Conservation (phyloP, 2,329 filamentous ascomycete genomes). For the Fusarium hainanense region DNA sequence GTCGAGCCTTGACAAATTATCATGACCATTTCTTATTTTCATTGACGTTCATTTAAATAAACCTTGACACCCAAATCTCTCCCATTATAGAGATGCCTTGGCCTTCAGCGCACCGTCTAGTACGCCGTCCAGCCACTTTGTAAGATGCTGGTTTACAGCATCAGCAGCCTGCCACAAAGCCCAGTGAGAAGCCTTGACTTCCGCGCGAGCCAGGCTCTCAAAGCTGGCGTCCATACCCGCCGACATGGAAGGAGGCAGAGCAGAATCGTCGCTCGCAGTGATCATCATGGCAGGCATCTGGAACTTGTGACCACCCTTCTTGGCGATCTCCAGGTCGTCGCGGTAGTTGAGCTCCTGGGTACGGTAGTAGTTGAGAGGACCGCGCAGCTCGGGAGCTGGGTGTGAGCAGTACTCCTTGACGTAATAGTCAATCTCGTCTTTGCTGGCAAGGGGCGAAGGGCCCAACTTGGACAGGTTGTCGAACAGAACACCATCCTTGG, state of each 20-base stretch:
- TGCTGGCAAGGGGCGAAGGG: conserved; percentile 68
- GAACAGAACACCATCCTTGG: conserved; percentile 70
- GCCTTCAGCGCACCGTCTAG: conserved; percentile 45
- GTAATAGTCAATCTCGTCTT: conserved; percentile 82
- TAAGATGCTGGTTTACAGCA: conserved; percentile 76
- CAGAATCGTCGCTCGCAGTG: conserved; percentile 74
- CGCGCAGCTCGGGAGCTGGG: conserved; percentile 70
- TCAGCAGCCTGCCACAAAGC: conserved; percentile 78
- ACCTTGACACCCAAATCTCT: background rate
- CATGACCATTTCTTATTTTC: background rate
- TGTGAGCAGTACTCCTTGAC: conserved; percentile 75
- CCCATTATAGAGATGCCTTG: conserved; percentile 46
- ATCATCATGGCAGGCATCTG: conserved; percentile 79
- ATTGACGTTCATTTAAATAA: background rate
- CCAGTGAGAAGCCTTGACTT: conserved; percentile 83
- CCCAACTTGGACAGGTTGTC: conserved; percentile 69
- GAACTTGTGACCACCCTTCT: conserved; percentile 65
- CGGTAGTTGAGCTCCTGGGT: conserved; percentile 77
- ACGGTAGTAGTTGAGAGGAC: conserved; percentile 91
- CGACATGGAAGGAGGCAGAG: conserved; percentile 78
- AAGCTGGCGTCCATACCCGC: conserved; percentile 76
- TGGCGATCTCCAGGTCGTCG: conserved; percentile 74
- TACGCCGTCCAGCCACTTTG: conserved; percentile 71
- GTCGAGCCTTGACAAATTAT: background rate
- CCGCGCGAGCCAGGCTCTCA: conserved; percentile 70